Evolutionary conservation across 352 stramenopile genomes (phyloP).

Genomic region (Pythium apleroticum): DNA sequence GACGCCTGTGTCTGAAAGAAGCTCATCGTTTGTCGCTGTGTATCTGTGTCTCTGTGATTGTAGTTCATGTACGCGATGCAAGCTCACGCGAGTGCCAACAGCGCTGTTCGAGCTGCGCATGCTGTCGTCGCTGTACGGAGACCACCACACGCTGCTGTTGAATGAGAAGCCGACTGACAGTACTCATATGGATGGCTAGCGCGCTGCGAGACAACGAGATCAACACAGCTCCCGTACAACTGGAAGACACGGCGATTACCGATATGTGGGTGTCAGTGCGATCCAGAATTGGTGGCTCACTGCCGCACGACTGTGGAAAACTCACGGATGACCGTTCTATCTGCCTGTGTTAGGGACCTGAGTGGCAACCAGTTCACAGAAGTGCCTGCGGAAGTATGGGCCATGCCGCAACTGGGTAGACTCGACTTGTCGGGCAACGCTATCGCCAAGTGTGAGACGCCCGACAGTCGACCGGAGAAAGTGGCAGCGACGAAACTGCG

Average conservation of each 20-base stretch:
- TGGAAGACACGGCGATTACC: constrained; percentile 33
- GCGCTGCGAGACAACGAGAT: constrained; percentile 30
- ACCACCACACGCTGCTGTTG: too few relatives aligned
- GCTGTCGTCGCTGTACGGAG: constrained; percentile 32
- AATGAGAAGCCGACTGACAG: not conserved
- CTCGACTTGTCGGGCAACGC: constrained; percentile 35
- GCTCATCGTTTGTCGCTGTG: too few relatives aligned
- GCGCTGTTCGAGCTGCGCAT: constrained; percentile 33
- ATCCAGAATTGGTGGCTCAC: not conserved
- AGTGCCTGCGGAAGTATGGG: constrained; percentile 31
- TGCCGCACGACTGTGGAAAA: too few relatives aligned
- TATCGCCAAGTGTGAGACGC: constrained; percentile 26
- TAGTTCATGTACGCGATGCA: constrained; percentile 43
- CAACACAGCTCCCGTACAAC: constrained; percentile 34
- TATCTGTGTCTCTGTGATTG: not conserved
- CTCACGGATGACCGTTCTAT: too few relatives aligned
- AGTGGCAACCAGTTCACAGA: constrained; percentile 30
- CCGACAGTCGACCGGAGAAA: constrained; percentile 2
- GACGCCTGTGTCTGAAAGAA: not conserved
- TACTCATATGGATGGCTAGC: not conserved
- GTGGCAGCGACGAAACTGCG: not conserved
- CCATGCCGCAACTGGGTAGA: constrained; percentile 28
- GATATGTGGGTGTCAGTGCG: constrained; percentile 32
- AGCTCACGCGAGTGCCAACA: constrained; percentile 32
- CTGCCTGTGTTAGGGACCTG: constrained; percentile 26